phyloP scores from a whole-genome alignment of 2,329 filamentous ascomycete genomes.

The Paecilomyces sp. region DNA sequence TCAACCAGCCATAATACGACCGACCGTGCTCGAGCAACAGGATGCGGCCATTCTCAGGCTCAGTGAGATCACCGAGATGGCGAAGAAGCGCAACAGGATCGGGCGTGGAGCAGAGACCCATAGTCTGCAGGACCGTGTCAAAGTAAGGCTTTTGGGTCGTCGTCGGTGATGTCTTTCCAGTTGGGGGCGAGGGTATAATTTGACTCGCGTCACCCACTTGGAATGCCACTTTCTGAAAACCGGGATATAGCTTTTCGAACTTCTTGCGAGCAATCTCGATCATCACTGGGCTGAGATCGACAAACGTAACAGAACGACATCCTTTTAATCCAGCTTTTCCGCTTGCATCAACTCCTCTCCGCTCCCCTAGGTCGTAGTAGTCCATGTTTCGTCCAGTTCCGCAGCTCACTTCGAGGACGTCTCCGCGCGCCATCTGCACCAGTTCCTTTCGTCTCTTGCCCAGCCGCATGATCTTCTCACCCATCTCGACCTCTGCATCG shows the following conservation, averaged over 20 bases:
- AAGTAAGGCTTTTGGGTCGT: constrained; percentile 19
- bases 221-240: constrained; percentile 25
- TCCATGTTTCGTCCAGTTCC: constrained; percentile 44
- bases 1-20: constrained; percentile 40
- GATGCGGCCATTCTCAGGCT: constrained; percentile 34
- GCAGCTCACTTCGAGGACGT: constrained; percentile 44
- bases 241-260: constrained; percentile 30
- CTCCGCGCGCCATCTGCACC: constrained; percentile 33
- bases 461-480: constrained; percentile 37
- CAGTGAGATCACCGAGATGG: constrained; percentile 32
- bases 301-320: constrained; percentile 37
- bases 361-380: constrained; percentile 37
- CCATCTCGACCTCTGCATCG: constrained; percentile 39
- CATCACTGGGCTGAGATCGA: constrained; percentile 45
- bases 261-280: constrained; percentile 38
- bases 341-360: constrained; percentile 21
- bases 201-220: constrained; percentile 28
- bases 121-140: constrained; percentile 44
- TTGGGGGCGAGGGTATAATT: constrained; percentile 11
- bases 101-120: constrained; percentile 44
- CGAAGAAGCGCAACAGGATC: constrained; percentile 35
- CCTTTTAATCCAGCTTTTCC: constrained; percentile 23
- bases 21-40: constrained; percentile 44
- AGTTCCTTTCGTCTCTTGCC: constrained; percentile 34
- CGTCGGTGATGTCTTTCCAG: background rate